Conservation (phyloP, 495 filamentous ascomycete species). For the Hypoxylon lienhwacheense region DNA sequence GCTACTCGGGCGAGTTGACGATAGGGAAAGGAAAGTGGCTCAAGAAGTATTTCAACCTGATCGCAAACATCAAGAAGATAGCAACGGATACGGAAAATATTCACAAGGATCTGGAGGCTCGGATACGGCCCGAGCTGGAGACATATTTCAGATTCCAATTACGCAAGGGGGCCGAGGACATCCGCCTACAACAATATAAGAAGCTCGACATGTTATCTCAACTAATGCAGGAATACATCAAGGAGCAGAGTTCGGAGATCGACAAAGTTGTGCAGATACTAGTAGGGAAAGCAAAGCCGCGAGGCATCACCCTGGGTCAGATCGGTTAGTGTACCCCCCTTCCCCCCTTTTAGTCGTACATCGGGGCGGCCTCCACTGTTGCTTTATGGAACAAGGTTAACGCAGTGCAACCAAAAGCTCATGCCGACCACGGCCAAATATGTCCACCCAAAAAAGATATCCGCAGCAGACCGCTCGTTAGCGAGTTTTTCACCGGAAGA, state of each 20-base stretch:
- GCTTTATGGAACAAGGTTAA: not conserved
- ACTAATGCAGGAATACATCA: slow-evolving; percentile 1
- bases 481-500: slow-evolving; percentile 3
- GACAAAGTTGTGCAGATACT: slow-evolving; percentile 4
- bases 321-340: not conserved
- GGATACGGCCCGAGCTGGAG: not conserved
- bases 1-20: slow-evolving; percentile 4
- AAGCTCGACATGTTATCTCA: not conserved
- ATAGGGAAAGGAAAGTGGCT: not conserved
- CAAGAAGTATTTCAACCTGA: not conserved
- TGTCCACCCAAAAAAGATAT: not conserved
- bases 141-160: slow-evolving; percentile 5
- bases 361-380: not conserved
- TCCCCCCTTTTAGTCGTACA: not conserved
- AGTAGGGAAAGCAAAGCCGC: not conserved
- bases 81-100: slow-evolving; percentile 2
- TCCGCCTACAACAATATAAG: not conserved
- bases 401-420: not conserved
- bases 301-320: not conserved
- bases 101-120: not conserved
- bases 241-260: not conserved
- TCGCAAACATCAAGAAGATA: slow-evolving; percentile 4
- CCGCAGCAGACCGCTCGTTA: not conserved
- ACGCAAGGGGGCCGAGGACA: not conserved
- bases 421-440: slow-evolving; percentile 1